These are phyloP conservation scores for Tricholoma sp. DNA, from an alignment of 768 basidiomycete genomes.

Conservation along the genomic window DNA sequence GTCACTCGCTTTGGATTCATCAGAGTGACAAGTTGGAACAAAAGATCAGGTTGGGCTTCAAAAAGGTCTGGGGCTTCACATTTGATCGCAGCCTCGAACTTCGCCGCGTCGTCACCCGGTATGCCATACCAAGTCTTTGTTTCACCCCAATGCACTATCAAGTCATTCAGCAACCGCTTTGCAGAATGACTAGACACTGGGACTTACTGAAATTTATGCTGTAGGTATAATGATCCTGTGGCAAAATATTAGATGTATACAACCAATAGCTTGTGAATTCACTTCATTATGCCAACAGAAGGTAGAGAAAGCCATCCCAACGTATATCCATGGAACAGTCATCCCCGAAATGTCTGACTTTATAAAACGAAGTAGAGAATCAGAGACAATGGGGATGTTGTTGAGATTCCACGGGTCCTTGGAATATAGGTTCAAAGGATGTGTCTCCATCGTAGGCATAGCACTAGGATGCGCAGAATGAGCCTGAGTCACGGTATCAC, in stretches of 20 bases:
- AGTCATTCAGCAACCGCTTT: slow-evolving; percentile 10
- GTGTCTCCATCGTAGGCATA: slow-evolving; percentile 93
- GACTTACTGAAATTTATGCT: slow-evolving; percentile 88
- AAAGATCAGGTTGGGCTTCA: slow-evolving; percentile 93
- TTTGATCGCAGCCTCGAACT: slow-evolving; percentile 94
- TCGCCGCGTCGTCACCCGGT: slow-evolving; percentile 91
- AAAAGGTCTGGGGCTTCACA: slow-evolving; percentile 96
- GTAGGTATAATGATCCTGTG: slow-evolving; percentile 94
- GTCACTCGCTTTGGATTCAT: slow-evolving; percentile 90
- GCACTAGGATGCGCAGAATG: slow-evolving; percentile 47
- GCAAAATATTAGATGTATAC: neutral
- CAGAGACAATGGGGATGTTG: slow-evolving; percentile 89
- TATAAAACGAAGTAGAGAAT: slow-evolving; percentile 93
- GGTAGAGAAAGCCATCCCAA: slow-evolving; percentile 98
- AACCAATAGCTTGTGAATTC: slow-evolving; percentile 11
- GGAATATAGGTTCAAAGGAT: slow-evolving; percentile 82
- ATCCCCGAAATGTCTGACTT: slow-evolving; percentile 99
- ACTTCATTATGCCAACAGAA: slow-evolving; percentile 99
- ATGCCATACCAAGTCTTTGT: slow-evolving; percentile 99
- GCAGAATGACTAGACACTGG: slow-evolving; percentile 5
- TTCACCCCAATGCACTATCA: slow-evolving; percentile 95
- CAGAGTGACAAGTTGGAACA: slow-evolving; percentile 95
- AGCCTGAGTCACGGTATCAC: slow-evolving; percentile 3
- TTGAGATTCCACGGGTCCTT: slow-evolving; percentile 97
- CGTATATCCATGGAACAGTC: slow-evolving; percentile 99